A percentile compares a stretch with the other conserved stretches of the same genome.
Conservation (phyloP, 257 asterid genomes). For the Solanum medicagineum region DNA sequence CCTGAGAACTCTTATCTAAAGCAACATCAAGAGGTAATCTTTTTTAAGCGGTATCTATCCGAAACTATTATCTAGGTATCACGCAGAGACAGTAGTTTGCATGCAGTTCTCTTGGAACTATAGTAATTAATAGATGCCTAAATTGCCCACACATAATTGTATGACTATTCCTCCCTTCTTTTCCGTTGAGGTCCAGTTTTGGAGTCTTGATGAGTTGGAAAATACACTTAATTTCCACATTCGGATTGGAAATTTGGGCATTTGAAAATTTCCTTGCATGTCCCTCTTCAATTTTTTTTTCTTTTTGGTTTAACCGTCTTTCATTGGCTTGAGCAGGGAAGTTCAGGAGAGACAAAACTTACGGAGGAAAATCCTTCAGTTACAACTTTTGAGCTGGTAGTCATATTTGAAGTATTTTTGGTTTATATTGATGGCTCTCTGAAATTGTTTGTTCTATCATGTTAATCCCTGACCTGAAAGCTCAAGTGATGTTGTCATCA, state of each 20-base stretch:
- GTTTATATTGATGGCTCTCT: not conserved
- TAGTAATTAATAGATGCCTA: not conserved
- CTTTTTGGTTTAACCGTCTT: not conserved
- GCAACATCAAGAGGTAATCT: conserved; percentile 20
- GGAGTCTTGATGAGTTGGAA: not conserved
- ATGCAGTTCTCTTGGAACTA: not conserved
- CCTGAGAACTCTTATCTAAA: conserved; percentile 14
- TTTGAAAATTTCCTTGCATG: not conserved
- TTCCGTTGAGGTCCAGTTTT: not conserved
- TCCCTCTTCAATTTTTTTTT: not conserved
- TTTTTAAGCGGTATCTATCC: not conserved
- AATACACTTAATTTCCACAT: not conserved
- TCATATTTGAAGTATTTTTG: not conserved
- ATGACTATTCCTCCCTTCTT: not conserved
- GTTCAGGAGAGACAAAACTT: conserved; percentile 11
- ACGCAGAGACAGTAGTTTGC: not conserved
- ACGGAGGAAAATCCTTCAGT: conserved; percentile 11
- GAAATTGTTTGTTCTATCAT: not conserved
- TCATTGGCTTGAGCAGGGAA: conserved; percentile 10
- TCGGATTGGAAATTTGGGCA: not conserved
- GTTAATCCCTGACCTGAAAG: not conserved
- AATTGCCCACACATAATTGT: not conserved
- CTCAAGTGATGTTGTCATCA: not conserved
- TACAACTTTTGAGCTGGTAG: conserved; percentile 17
- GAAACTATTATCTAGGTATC: not conserved